These are phyloP conservation scores for Phytophthora sojae DNA, from an alignment of 352 stramenopile species.

Conservation along the genomic window DNA sequence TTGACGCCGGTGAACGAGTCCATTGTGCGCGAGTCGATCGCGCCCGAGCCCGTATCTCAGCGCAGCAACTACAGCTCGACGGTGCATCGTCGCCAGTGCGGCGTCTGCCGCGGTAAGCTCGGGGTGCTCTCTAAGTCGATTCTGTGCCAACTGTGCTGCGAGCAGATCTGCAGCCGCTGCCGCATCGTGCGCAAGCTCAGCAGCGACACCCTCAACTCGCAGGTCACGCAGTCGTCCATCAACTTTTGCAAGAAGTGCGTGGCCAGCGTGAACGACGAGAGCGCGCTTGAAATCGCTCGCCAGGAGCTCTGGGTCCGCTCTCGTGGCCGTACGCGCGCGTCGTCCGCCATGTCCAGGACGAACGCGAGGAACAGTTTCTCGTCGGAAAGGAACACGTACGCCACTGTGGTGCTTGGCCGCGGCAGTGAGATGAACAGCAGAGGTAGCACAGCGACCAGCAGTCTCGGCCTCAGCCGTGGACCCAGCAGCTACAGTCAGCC, in stretches of 20 bases:
- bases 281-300: conserved; percentile 63
- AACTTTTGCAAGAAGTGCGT: conserved; percentile 79
- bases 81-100: conserved; percentile 32
- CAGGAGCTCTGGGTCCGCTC: conserved; percentile 60
- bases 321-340: conserved; percentile 41
- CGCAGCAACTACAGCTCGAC: conserved; percentile 36
- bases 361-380: conserved; percentile 40
- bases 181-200: conserved; percentile 56
- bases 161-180: conserved; percentile 54
- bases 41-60: conserved; percentile 31
- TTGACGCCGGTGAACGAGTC: conserved; percentile 39
- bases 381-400: conserved; percentile 54
- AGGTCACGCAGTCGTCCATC: conserved; percentile 54
- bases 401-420: conserved; percentile 40
- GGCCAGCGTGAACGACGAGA: conserved; percentile 57
- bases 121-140: conserved; percentile 42
- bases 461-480: conserved; percentile 24
- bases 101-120: conserved; percentile 44
- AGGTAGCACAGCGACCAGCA: conserved; percentile 28
- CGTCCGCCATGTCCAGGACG: conserved; percentile 32
- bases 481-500: conserved; percentile 30
- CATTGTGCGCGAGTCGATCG: conserved; percentile 22
- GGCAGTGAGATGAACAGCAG: conserved; percentile 39
- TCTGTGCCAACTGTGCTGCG: conserved; percentile 54
- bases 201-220: conserved; percentile 48